Base-by-base conservation (phyloP, 257 asterid species). In the Capsicum baccatum region DNA sequence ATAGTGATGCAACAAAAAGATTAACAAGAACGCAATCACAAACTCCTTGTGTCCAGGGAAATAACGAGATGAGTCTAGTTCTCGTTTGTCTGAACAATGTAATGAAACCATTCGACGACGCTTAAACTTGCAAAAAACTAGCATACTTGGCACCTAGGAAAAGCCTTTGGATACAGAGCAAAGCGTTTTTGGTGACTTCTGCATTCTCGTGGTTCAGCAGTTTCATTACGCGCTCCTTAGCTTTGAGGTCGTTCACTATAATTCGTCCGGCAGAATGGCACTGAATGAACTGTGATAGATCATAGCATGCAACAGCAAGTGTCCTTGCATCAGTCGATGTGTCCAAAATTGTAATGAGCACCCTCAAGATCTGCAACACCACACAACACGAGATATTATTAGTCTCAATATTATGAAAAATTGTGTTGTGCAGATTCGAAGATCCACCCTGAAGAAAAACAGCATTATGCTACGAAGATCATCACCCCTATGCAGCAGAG, bases 151-250 rank as follows among this genome's bases (percentile, higher is more conserved):
- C 98, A 81, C 99, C 98, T 44, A 96, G 93, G 84, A 96, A 92
- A 74, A 96, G 92, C 98, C 98, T 92, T 85, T 96, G 99, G 88
- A 96, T 92, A 92, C 99, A 96, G 83, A 96, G 98, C 80, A 96
- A 83, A 66, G 99, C 97, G 55, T 96, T 96, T 80, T 94, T 96
- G 21, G 99, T 96, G 52, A 96, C 99, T 92, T 96, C 99, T 9
- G 92, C 85, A 54, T 92, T 94, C 86, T 93, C 97, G 70, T 96
- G 97, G 95, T 92, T 94, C 97, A 96, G 88, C 92, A 96, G 82
- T 87, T 94, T 96, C 99, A 96, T 94, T 85, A 94, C 99, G 39
- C 94, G 94, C 13, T 96, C 98, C 89, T 96, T 96, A 2, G 99
- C 98, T 90, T 96, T 96, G 87, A 96, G 95, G 91, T 96, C 97